Percentiles rank a stretch among this genome's conserved stretches.
phyloP scores from a whole-genome alignment of 129 eudicot genomes.

The Gnaphalium uliginosum region DNA sequence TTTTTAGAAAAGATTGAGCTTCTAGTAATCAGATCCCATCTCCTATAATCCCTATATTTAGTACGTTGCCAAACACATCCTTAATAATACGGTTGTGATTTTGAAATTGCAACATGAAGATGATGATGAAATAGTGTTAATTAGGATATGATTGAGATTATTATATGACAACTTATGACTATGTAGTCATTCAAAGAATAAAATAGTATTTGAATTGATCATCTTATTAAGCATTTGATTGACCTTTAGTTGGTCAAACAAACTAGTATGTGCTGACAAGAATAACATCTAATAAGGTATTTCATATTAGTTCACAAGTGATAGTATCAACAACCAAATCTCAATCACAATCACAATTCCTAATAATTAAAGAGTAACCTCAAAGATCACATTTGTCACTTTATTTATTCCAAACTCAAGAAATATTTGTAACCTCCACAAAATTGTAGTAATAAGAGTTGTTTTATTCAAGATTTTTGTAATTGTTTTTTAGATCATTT shows the following conservation, averaged over 20 bases:
- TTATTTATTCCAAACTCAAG: slow-evolving; percentile 15
- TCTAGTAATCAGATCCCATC: too few relatives aligned
- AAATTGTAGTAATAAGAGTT: neutral
- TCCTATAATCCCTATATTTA: too few relatives aligned
- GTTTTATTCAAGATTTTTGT: neutral
- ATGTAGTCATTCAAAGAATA: slow-evolving; percentile 3
- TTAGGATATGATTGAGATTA: neutral
- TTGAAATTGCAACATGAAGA: neutral
- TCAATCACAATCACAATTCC: neutral
- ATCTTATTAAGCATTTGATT: slow-evolving; percentile 1
- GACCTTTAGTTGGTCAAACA: slow-evolving; percentile 25
- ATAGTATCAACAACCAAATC: slow-evolving; percentile 19
- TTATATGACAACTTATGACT: neutral
- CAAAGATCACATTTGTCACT: neutral
- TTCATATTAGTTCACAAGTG: slow-evolving; percentile 19
- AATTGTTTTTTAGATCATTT: too few relatives aligned
- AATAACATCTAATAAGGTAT: slow-evolving; percentile 14
- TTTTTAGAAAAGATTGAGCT: too few relatives aligned
- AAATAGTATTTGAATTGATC: slow-evolving; percentile 8
- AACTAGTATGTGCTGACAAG: slow-evolving; percentile 2
- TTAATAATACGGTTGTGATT: neutral
- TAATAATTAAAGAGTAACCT: neutral
- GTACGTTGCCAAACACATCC: too few relatives aligned
- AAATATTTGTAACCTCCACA: neutral
- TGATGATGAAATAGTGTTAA: too few relatives aligned